Evolutionary conservation across 2,329 filamentous ascomycete genomes (phyloP), one percentile per base, ranked within the genome.

Genomic region (Sporothrix brunneoviolacea): DNA sequence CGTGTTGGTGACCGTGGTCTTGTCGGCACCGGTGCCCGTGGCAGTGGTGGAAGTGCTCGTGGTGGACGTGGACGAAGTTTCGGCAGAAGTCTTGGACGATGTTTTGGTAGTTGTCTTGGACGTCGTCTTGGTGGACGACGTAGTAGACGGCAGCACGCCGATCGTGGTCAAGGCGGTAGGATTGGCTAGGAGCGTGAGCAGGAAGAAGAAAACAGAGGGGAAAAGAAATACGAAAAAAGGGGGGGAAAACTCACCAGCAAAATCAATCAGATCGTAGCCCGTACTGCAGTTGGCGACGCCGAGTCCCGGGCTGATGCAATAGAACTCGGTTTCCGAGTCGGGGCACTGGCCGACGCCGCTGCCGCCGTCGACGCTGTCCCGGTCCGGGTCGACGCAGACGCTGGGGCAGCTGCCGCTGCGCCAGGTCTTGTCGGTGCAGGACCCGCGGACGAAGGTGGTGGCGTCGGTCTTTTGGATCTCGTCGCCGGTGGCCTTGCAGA

Each of bases 371-470:
- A 52, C 18, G 18, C 49, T 28, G 36, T 54, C 53, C 15, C 30
- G 30, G 28, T 40, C 43, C 18, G 36, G 57, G 55, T 62, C 58
- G n/a, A 62, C 57, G 54, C 66, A 70, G 48, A 68, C 65, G 6
- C 53, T 40, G 3, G 65, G 65, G 47, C 66, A 69, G 13, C 53
- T 55, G 15, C 56, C 52, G 35, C 60, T 64, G 18, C 58, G 50
- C 61, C 64, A 69, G 1, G 40, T 53, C 40, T 58, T 49, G 47
- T 69, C 64, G 2, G 65, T 69, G 33, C 67, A 69, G 28, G 61
- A 59, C 9, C 64, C 65, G 8, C 67, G 62, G 4, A 64, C 61
- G 21, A 58, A 66, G 7, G 54, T 47, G 3, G 54, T 53, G 6
- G 60, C 57, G 5, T 57, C 57, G 0, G 50, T 46, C 43, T 59